Percentiles rank a stretch among this genome's conserved stretches.
phyloP scores from a whole-genome alignment of 176 grass and related monocot species.

The Metroxylon sagu region DNA sequence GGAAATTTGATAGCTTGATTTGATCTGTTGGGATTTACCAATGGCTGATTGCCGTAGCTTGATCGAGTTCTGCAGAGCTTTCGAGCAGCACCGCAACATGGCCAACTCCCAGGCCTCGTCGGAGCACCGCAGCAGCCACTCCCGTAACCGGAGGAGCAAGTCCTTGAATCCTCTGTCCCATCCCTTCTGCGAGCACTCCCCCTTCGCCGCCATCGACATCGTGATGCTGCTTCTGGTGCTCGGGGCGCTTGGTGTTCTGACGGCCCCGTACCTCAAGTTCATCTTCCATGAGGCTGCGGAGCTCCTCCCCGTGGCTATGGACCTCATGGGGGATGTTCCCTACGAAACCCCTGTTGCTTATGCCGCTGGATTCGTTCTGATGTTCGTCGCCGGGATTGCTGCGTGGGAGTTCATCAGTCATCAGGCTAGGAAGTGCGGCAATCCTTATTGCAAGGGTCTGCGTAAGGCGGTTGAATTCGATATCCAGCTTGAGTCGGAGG shows the following conservation, averaged over 20 bases:
- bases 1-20: too few relatives aligned
- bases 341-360: slow-evolving; percentile 43
- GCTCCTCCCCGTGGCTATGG: slow-evolving; percentile 36
- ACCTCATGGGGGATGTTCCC: slow-evolving; percentile 15
- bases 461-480: slow-evolving; percentile 92
- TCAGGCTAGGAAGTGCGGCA: slow-evolving; percentile 87
- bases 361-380: slow-evolving; percentile 35
- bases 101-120: slow-evolving; percentile 16
- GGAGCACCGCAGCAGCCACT: slow-evolving; percentile 16
- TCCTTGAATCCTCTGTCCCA: slow-evolving; percentile 31
- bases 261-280: slow-evolving; percentile 41
- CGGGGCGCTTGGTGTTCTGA: slow-evolving; percentile 53
- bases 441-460: slow-evolving; percentile 72
- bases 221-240: slow-evolving; percentile 64
- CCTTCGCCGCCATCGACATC: slow-evolving; percentile 54
- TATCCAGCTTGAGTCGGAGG: slow-evolving; percentile 94
- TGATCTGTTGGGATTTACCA: too few relatives aligned
- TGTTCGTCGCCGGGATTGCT: slow-evolving; percentile 24
- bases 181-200: slow-evolving; percentile 58
- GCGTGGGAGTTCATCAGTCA: slow-evolving; percentile 61
- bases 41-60: slow-evolving; percentile 98
- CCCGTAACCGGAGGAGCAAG: slow-evolving; percentile 32
- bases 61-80: slow-evolving; percentile 91
- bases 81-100: slow-evolving; percentile 72
- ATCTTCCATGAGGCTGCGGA: slow-evolving; percentile 24